Evolutionary conservation across 169 alveolate genomes (phyloP).

Genomic region (Miamiensis avidus): DNA sequence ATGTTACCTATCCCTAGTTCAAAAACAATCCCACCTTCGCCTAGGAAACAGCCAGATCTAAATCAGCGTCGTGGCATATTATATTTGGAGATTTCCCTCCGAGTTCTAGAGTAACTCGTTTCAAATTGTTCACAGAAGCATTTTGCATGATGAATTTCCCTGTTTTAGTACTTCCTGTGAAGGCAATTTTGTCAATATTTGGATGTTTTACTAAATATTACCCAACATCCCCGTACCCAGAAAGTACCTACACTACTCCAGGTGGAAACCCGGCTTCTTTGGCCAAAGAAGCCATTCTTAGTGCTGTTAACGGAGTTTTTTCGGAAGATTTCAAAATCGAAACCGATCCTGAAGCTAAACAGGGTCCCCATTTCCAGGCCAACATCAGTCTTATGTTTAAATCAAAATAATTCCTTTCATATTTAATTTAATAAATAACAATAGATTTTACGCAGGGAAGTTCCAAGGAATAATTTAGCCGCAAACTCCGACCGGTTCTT

Average conservation of each 20-base stretch:
- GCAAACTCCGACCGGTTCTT: slow-evolving; percentile 42
- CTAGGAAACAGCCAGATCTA: slow-evolving; percentile 73
- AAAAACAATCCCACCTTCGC: slow-evolving; percentile 39
- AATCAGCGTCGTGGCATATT: slow-evolving; percentile 84
- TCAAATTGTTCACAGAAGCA: slow-evolving; percentile 64
- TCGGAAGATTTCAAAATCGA: slow-evolving; percentile 85
- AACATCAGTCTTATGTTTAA: no score
- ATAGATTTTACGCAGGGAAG: slow-evolving; percentile 81
- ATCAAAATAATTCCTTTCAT: no score
- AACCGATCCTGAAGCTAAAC: slow-evolving; percentile 80
- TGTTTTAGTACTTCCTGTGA: slow-evolving; percentile 86
- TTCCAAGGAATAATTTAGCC: slow-evolving; percentile 89
- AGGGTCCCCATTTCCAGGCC: slow-evolving; percentile 83
- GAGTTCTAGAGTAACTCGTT: slow-evolving; percentile 83
- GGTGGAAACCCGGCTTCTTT: slow-evolving; percentile 86
- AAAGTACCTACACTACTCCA: slow-evolving; percentile 86
- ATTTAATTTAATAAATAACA: no score
- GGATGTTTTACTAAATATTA: slow-evolving; percentile 64
- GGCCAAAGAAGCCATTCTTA: slow-evolving; percentile 69
- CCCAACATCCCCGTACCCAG: slow-evolving; percentile 86
- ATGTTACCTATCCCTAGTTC: slow-evolving; percentile 71
- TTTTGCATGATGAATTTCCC: slow-evolving; percentile 69
- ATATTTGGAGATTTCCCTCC: slow-evolving; percentile 91
- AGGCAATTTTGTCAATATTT: slow-evolving; percentile 78
- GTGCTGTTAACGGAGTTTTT: slow-evolving; percentile 85